Evolutionary conservation across 176 grass and related monocot genomes (phyloP).

Genomic region (Luzula sylvatica): DNA sequence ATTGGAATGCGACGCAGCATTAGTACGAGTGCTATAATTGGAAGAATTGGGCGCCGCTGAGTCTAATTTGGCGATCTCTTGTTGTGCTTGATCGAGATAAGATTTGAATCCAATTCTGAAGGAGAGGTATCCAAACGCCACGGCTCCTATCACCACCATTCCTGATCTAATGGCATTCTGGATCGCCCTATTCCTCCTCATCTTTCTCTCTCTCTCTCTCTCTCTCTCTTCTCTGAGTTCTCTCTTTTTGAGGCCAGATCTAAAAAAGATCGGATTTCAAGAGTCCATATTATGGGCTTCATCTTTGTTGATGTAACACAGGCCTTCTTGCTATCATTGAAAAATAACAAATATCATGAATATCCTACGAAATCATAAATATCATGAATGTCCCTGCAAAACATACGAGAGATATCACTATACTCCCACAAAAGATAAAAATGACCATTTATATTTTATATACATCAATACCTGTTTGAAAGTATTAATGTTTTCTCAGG

Average conservation of each 20-base stretch:
- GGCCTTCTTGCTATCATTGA: too few species aligned
- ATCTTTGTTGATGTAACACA: too few species aligned
- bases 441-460: too few species aligned
- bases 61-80: slow-evolving; percentile 33
- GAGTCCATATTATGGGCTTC: background rate
- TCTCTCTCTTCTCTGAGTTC: background rate
- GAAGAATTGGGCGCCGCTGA: background rate
- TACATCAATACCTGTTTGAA: too few species aligned
- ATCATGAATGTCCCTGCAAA: too few species aligned
- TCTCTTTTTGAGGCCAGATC: too few species aligned
- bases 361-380: too few species aligned
- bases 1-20: background rate
- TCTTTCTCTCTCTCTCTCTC: background rate
- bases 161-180: slow-evolving; percentile 67
- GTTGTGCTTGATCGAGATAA: slow-evolving; percentile 64
- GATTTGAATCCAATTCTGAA: slow-evolving; percentile 75
- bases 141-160: slow-evolving; percentile 62
- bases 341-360: too few species aligned
- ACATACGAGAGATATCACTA: too few species aligned
- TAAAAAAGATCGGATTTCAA: too few species aligned
- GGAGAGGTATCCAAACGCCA: slow-evolving; percentile 80
- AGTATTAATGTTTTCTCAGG: too few species aligned
- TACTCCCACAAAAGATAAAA: too few species aligned
- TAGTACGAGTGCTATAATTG: background rate
- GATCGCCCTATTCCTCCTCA: slow-evolving; percentile 26